These are phyloP conservation scores for Paecilomyces fulvus DNA, from an alignment of 2,329 filamentous ascomycete genomes.

Conservation along the genomic window DNA sequence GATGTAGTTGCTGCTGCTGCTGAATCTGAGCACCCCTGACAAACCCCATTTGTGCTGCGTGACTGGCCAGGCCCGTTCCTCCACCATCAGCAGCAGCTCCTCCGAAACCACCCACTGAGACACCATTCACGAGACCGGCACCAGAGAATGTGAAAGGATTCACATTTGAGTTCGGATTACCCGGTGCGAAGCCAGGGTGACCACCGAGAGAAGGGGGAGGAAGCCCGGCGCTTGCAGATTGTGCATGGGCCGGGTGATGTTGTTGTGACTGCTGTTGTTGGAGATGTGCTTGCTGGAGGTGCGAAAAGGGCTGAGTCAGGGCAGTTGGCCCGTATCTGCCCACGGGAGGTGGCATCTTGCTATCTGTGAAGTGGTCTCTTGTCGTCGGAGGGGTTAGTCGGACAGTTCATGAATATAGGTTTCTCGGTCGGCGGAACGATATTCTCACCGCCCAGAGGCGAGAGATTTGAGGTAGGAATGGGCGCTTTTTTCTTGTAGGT, in stretches of 20 bases:
- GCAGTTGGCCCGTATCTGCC: conserved; percentile 51
- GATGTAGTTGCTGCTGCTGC: conserved; percentile 46
- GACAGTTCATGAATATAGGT: conserved; percentile 13
- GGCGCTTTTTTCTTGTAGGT: background rate
- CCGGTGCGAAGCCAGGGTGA: conserved; percentile 59
- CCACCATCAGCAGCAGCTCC: conserved; percentile 47
- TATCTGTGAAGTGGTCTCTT: conserved; percentile 9
- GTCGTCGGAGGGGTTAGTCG: conserved; percentile 7
- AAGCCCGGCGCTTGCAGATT: conserved; percentile 40
- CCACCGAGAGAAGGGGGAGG: conserved; percentile 53
- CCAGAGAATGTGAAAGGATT: conserved; percentile 55
- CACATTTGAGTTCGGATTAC: conserved; percentile 56
- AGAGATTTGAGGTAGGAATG: background rate
- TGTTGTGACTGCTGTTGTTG: conserved; percentile 40
- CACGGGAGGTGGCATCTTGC: conserved; percentile 50
- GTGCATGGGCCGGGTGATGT: conserved; percentile 33
- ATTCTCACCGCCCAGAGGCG: background rate
- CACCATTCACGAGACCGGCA: conserved; percentile 43
- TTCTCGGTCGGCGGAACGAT: conserved; percentile 1
- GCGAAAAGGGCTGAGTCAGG: conserved; percentile 52
- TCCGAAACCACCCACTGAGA: conserved; percentile 50
- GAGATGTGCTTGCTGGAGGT: conserved; percentile 45
- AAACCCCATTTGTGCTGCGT: conserved; percentile 82
- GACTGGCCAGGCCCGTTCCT: conserved; percentile 68
- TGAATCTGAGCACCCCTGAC: conserved; percentile 62